Base-by-base conservation (phyloP, 108 stramenopile species). In the Skeletonema menzelii region DNA sequence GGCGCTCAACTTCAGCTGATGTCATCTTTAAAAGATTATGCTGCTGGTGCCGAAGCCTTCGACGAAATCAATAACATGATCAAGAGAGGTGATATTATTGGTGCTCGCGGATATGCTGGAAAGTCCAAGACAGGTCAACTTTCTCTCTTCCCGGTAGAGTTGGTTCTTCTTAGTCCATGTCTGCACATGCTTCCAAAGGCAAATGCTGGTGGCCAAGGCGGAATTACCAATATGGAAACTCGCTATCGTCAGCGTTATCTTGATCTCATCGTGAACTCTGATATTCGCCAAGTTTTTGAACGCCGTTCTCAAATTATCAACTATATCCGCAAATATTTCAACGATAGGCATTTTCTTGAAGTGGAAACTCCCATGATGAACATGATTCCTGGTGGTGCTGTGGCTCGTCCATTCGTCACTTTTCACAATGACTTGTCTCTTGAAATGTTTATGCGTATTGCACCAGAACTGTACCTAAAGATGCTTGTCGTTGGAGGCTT, bases 281-380 rank as follows among this genome's bases (percentile, higher is more conserved):
- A 97, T 30, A 90, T 90, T 53, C 87, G 96, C 38, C 72, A 89
- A 24, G 85, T 91, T 13, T 99, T 99, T 70, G 70, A 76, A 27
- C 90, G 92, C 32, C 94, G 99, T 0, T 84, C 97, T 19, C 82
- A 91, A 69, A 86, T 99, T 73, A 95, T 99, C 76, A 95, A 95
- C 66, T 83, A 87, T 73, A 86, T 99, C 57, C 95, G 99, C 65
- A 84, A 85, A 53, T 99, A 94, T 86, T 80, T 99, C 40, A 95
- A 99, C 72, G 88, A 87, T 37, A 86, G 97, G 53, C 90, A 93
- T 80, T 98, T 98, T 84, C 83, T 99, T 58, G 99, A 99, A 86
- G 99, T 99, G 40, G 99, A 99, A 79, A 99, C 99, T 20, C 99
- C 99, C 70, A 97, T 97, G 95, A 98, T 99, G 95, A 97, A 98